Evolutionary conservation across 179 eudicot species (phyloP).

Genomic region (Beta macrorhiza): DNA sequence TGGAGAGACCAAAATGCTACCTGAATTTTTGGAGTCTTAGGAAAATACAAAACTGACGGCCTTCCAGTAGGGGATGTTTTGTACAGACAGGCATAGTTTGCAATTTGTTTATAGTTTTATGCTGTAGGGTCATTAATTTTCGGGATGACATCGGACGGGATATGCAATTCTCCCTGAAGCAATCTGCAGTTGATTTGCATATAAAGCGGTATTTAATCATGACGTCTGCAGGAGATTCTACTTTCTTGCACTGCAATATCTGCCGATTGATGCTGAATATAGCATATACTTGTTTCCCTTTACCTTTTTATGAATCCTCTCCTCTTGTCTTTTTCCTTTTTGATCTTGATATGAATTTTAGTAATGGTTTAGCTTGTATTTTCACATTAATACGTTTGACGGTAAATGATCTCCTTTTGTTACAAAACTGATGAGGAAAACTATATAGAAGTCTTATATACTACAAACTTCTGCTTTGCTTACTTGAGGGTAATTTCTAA

Average conservation of each 20-base stretch:
- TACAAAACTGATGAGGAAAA: too few relatives aligned
- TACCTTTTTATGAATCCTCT: too few relatives aligned
- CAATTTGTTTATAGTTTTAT: not conserved
- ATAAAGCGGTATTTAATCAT: not conserved
- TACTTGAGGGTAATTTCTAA: too few relatives aligned
- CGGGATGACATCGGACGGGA: not conserved
- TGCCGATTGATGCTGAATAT: not conserved
- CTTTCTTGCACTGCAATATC: not conserved
- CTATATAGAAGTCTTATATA: too few relatives aligned
- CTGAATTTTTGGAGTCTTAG: conserved; percentile 7
- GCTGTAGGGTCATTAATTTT: conserved; percentile 7
- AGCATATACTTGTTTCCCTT: too few relatives aligned
- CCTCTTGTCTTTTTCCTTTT: too few relatives aligned
- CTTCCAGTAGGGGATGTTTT: conserved; percentile 24
- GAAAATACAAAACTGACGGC: conserved; percentile 12
- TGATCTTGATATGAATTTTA: too few relatives aligned
- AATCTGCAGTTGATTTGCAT: conserved; percentile 11
- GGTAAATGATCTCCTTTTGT: too few relatives aligned
- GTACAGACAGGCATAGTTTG: conserved; percentile 17
- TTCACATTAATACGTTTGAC: too few relatives aligned
- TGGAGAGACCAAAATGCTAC: not conserved
- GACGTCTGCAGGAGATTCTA: not conserved
- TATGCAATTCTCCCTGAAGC: conserved; percentile 10
- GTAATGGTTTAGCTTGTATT: too few relatives aligned
- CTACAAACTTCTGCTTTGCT: too few relatives aligned